Evolutionary conservation across 306 rosid genomes (phyloP), one percentile per base, ranked within the genome.

Genomic region (Cercis canadensis): DNA sequence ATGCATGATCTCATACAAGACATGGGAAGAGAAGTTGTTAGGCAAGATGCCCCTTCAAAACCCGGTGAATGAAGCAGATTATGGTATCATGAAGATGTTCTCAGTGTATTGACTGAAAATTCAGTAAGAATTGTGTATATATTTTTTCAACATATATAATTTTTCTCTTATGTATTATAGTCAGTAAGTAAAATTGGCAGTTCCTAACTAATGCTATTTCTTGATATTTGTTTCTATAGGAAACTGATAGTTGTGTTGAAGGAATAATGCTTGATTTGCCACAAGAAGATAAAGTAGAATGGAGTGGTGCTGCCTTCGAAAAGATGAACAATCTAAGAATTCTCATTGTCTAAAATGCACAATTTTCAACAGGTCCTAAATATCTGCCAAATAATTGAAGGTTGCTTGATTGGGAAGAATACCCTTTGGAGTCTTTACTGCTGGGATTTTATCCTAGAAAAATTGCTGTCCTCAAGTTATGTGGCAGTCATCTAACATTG

Each of bases 181-280:
- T 41, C 46, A n/a, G 24, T 49, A n/a, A n/a, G 24, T 4, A 15
- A 49, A 49, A n/a, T n/a, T 49, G 11, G 13, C 11, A 41, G 10
- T 11, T 6, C 10, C 1, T 45, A 12, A n/a, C 4, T 45, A 8
- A 41, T 4, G 2, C 9, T 5, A 41, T 4, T 37, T 37, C 37
- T 11, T 9, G 10, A 1, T 44, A 14, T 13, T 10, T 37, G 2
- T 8, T 11, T 41, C n/a, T 19, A 39, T 0, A 72, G 71, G 78
- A 71, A 70, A 70, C 57, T 17, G 0, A 3, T 11, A 18, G n/a
- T n/a, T n/a, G 0, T 14, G 17, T 68, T 69, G 59, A 76, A 76
- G 80, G 75, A 19, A 69, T 76, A 41, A 52, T 43, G 64, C 65
- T 76, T 76, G n/a, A 76, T 51, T 74, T 65, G 41, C 65, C 58